Evolutionary conservation across 2,329 filamentous ascomycete species (phyloP).

Genomic region (Phyllosticta citriasiana): DNA sequence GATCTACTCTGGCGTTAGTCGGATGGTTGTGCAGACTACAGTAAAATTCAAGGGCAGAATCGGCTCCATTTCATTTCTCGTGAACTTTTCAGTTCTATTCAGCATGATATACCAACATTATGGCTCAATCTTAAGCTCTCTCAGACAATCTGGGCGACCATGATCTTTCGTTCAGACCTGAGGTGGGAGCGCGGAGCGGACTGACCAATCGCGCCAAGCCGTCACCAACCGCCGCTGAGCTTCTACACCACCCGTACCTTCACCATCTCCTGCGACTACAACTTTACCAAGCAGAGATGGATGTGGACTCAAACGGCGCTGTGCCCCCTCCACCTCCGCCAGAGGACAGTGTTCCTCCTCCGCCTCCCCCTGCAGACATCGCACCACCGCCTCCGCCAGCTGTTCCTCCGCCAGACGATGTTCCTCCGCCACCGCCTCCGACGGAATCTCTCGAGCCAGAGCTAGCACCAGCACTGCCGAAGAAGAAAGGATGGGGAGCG

Average conservation of each 20-base stretch:
- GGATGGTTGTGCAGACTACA: background rate
- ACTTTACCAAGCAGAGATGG: background rate
- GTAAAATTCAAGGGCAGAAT: background rate
- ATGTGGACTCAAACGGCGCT: background rate
- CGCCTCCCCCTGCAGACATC: conserved; percentile 33
- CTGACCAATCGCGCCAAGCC: conserved; percentile 3
- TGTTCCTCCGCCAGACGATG: conserved; percentile 12
- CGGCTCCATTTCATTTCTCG: background rate
- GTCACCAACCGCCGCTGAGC: background rate
- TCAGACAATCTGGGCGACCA: background rate
- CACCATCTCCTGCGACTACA: background rate
- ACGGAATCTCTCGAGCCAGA: conserved; percentile 15
- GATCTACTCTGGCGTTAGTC: background rate
- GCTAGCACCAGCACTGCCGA: conserved; percentile 26
- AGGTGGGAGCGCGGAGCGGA: background rate
- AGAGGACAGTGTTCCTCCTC: conserved; percentile 18
- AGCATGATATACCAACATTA: background rate
- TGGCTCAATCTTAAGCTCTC: no score
- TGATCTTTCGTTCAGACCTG: background rate
- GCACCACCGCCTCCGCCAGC: conserved; percentile 32
- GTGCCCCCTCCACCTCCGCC: conserved; percentile 11
- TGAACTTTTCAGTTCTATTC: background rate
- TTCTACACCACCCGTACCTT: background rate
- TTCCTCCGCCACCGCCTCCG: conserved; percentile 13
- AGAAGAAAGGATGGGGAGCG: conserved; percentile 48